These are phyloP conservation scores for Linum usitatissimum DNA, from an alignment of 345 rosid genomes.

Conservation along the genomic window DNA sequence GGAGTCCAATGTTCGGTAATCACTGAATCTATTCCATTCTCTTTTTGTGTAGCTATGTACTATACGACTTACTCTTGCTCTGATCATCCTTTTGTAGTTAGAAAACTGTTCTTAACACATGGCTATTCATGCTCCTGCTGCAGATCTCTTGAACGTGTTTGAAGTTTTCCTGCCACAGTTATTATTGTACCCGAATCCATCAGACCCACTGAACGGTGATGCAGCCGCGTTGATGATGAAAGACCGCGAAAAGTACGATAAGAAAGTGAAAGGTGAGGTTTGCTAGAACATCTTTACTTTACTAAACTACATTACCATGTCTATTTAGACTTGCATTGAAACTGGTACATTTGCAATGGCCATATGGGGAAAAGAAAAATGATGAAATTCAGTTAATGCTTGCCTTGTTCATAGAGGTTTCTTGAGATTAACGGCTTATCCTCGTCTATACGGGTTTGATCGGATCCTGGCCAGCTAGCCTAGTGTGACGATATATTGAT, in stretches of 20 bases:
- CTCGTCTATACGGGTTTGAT: no score
- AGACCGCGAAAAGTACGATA: conserved; percentile 48
- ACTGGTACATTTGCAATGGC: not conserved
- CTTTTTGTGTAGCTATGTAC: no score
- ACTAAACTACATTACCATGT: not conserved
- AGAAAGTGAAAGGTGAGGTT: conserved; percentile 54
- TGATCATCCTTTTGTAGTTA: no score
- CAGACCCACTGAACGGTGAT: conserved; percentile 61
- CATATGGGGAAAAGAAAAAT: not conserved
- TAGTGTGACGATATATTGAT: no score
- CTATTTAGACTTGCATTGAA: not conserved
- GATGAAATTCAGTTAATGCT: not conserved
- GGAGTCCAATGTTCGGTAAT: conserved; percentile 83
- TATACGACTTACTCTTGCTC: no score
- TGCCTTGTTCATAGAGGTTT: not conserved
- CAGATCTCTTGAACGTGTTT: conserved; percentile 64
- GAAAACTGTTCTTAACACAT: not conserved
- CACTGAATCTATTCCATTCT: not conserved
- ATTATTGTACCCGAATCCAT: conserved; percentile 59
- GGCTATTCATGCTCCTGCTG: conserved; percentile 18
- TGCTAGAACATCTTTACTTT: not conserved
- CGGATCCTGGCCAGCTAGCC: no score
- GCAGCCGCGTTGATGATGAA: conserved; percentile 70
- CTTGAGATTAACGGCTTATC: no score
- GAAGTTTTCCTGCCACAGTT: conserved; percentile 68